A percentile compares a stretch with the other conserved stretches of the same genome.
phyloP scores from a whole-genome alignment of 257 asterid genomes.

The Capsicum pubescens region DNA sequence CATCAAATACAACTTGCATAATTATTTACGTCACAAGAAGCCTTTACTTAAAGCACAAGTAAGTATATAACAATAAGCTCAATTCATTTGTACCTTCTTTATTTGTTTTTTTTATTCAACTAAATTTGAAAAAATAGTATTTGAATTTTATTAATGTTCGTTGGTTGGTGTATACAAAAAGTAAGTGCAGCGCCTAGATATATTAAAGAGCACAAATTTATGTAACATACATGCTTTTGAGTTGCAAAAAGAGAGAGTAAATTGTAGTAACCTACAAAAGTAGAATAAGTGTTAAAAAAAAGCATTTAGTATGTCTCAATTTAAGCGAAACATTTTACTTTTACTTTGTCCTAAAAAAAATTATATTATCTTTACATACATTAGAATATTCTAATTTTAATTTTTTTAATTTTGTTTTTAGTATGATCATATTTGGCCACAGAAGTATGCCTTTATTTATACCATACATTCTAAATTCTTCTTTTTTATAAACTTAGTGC shows the following conservation, averaged over 20 bases:
- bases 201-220: background rate
- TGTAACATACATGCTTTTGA: background rate
- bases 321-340: background rate
- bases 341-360: too few relatives aligned
- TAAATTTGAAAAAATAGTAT: background rate
- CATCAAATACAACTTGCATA: slow-evolving; percentile 39
- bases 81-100: background rate
- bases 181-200: background rate
- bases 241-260: background rate
- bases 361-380: too few relatives aligned
- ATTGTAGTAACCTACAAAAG: background rate
- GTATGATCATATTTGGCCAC: too few relatives aligned
- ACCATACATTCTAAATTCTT: too few relatives aligned
- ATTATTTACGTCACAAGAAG: slow-evolving; percentile 44
- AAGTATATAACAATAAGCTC: background rate
- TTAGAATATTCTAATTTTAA: too few relatives aligned
- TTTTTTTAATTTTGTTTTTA: too few relatives aligned
- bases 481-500: too few relatives aligned
- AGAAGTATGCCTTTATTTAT: too few relatives aligned
- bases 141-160: background rate
- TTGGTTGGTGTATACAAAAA: background rate
- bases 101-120: background rate
- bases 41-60: slow-evolving; percentile 45
- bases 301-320: background rate
- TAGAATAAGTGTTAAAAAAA: background rate